phyloP scores from a whole-genome alignment of 2,329 filamentous ascomycete genomes.

The Arthrobotrys iridis region DNA sequence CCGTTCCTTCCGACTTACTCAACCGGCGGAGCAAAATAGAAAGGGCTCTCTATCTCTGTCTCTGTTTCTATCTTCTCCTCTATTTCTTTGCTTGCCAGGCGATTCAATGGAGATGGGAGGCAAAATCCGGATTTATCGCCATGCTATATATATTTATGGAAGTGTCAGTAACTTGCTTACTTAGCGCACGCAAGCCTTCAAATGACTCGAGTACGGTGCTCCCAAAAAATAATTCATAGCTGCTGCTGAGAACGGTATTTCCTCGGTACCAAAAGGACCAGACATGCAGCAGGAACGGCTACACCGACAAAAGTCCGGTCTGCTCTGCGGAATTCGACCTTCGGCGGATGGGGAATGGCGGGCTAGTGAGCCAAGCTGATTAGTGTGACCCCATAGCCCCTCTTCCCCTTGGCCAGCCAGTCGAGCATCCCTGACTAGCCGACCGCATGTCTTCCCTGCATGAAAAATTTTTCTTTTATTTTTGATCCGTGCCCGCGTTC shows the following conservation, averaged over 20 bases:
- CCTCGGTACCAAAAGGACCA: constrained; percentile 18
- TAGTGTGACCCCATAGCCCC: constrained; percentile 29
- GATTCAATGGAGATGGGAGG: constrained; percentile 23
- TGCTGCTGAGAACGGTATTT: constrained; percentile 10
- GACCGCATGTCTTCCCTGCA: constrained; percentile 13
- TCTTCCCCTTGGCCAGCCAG: constrained; percentile 14
- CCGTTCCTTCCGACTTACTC: background rate
- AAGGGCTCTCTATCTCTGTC: too few relatives aligned
- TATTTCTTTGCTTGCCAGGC: constrained; percentile 12
- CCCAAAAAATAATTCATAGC: too few relatives aligned
- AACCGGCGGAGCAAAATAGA: background rate
- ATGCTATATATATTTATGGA: constrained; percentile 42
- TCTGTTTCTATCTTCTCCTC: too few relatives aligned
- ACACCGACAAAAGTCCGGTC: constrained; percentile 3
- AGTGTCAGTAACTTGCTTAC: too few relatives aligned
- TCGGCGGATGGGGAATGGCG: background rate
- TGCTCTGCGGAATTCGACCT: background rate
- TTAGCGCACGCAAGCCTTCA: too few relatives aligned
- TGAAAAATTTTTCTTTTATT: constrained; percentile 66
- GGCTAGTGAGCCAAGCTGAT: background rate
- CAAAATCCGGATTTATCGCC: constrained; percentile 32
- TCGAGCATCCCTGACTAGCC: constrained; percentile 7
- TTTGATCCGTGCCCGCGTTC: constrained; percentile 23
- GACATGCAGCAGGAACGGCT: background rate
- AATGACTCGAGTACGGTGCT: too few relatives aligned